phyloP scores from a whole-genome alignment of 2,329 filamentous ascomycete genomes.

The Huntiella moniliformis region DNA sequence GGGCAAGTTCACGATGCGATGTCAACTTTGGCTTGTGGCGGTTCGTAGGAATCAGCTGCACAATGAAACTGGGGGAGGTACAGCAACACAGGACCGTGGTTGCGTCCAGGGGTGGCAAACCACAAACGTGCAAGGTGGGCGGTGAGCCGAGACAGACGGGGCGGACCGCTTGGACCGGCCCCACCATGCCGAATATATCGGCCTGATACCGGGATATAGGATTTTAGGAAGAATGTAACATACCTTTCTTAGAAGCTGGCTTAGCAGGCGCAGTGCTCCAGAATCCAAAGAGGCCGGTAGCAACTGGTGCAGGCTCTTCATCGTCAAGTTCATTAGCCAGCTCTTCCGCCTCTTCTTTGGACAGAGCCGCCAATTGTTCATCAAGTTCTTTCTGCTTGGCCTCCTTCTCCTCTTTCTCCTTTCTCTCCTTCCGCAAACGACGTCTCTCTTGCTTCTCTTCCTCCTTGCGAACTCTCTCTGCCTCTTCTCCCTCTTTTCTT shows the following conservation, averaged over 20 bases:
- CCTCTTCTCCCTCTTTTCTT: conserved; percentile 12
- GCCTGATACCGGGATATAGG: too few relatives aligned
- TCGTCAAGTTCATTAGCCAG: conserved; percentile 17
- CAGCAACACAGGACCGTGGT: too few relatives aligned
- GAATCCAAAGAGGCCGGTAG: conserved; percentile 33
- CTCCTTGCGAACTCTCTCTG: conserved; percentile 12
- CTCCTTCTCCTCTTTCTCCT: conserved; percentile 15
- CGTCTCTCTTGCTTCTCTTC: conserved; percentile 6
- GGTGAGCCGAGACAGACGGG: too few relatives aligned
- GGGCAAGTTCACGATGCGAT: too few relatives aligned
- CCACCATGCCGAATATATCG: too few relatives aligned
- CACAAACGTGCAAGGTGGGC: too few relatives aligned
- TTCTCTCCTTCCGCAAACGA: conserved; percentile 7
- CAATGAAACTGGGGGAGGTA: too few relatives aligned
- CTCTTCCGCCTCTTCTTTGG: conserved; percentile 14
- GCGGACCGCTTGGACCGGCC: too few relatives aligned
- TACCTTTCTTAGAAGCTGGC: conserved; percentile 25
- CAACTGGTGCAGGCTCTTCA: conserved; percentile 12
- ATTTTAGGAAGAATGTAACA: conserved; percentile 11
- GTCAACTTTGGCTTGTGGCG: too few relatives aligned
- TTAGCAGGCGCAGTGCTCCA: conserved; percentile 32
- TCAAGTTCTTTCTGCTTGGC: conserved; percentile 12
- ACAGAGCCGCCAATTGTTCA: conserved; percentile 15
- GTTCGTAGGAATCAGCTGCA: too few relatives aligned
- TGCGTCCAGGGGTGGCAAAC: too few relatives aligned